Evolutionary conservation across 352 stramenopile species (phyloP).

Genomic region (Globisporangium iwayamae): DNA sequence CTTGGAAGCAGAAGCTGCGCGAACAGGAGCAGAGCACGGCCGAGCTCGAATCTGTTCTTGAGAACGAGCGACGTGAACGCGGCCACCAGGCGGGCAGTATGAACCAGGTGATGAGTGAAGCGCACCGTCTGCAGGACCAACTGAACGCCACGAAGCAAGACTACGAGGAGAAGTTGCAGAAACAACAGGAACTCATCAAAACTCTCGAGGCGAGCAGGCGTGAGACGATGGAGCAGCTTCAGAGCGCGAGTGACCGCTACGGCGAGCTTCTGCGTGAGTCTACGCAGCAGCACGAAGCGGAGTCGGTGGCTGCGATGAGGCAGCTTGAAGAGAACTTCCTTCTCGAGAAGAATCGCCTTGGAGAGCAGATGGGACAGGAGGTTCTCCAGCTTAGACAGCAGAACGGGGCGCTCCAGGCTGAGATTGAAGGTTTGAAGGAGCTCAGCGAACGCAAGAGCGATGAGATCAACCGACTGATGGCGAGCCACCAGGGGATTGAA

Average conservation of each 20-base stretch:
- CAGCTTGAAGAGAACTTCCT: conserved; percentile 50
- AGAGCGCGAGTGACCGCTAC: conserved; percentile 32
- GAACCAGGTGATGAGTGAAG: conserved; percentile 38
- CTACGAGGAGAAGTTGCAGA: conserved; percentile 47
- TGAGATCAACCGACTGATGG: conserved; percentile 51
- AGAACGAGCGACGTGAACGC: conserved; percentile 18
- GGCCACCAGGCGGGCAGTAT: conserved; percentile 28
- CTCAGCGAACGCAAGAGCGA: conserved; percentile 48
- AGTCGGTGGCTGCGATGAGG: conserved; percentile 39
- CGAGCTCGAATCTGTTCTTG: conserved; percentile 32
- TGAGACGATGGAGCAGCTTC: conserved; percentile 34
- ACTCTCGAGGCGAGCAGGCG: conserved; percentile 37
- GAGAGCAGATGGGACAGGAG: conserved; percentile 36
- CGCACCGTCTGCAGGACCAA: conserved; percentile 41
- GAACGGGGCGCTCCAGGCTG: conserved; percentile 34
- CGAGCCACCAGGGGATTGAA: conserved; percentile 34
- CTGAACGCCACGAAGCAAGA: conserved; percentile 35
- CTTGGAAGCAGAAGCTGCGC: conserved; percentile 37
- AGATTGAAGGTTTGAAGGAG: conserved; percentile 46
- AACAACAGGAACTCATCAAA: conserved; percentile 36
- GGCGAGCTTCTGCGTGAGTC: conserved; percentile 23
- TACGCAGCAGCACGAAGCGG: conserved; percentile 32
- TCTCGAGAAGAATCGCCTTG: conserved; percentile 37
- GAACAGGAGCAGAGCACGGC: conserved; percentile 27
- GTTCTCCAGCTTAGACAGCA: conserved; percentile 35